Conservation (phyloP, 331 rosid species). For the Erythrophleum ivorense region DNA sequence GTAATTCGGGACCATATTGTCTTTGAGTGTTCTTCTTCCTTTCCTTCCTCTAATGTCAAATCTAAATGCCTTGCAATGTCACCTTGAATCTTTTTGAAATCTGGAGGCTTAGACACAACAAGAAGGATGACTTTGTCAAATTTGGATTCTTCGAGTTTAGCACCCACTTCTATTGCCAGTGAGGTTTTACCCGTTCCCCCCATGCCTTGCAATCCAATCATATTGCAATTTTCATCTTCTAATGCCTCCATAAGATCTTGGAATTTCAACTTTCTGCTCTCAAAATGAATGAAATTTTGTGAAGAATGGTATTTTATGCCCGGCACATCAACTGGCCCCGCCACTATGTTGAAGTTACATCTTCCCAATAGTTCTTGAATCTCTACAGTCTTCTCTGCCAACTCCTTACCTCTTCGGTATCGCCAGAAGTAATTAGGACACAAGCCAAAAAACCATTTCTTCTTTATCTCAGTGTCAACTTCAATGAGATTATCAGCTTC, state of each 20-base stretch:
- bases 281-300: neutral
- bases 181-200: neutral
- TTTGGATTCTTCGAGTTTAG: neutral
- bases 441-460: neutral
- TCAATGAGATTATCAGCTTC: neutral
- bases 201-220: neutral
- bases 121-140: neutral
- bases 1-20: neutral
- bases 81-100: neutral
- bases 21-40: neutral
- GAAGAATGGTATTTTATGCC: neutral
- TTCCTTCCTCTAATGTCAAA: neutral
- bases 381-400: neutral
- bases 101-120: neutral
- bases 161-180: neutral
- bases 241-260: neutral
- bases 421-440: neutral
- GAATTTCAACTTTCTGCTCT: slow-evolving; percentile 2
- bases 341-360: neutral
- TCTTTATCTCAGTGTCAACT: neutral
- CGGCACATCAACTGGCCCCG: neutral
- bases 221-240: neutral
- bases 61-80: neutral
- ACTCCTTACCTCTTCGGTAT: neutral
- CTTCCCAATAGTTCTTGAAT: neutral